Conservation (phyloP, 129 eudicot species). For the Smallanthus sonchifolius region DNA sequence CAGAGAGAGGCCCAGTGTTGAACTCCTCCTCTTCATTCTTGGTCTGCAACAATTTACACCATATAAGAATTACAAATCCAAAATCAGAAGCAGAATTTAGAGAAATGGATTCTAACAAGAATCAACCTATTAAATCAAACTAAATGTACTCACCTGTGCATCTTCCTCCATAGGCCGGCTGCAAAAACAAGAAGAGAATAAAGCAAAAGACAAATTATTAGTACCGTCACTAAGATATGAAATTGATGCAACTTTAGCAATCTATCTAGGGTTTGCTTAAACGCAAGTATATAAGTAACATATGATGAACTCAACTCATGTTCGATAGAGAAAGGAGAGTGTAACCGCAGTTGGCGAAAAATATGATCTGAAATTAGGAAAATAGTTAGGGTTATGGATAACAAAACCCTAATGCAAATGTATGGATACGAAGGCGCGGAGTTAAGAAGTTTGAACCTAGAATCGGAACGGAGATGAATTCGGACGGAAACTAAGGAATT, state of each 20-base stretch:
- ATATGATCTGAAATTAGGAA: conserved; percentile 13
- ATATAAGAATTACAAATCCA: not conserved
- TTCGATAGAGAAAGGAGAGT: not conserved
- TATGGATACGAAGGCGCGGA: not conserved
- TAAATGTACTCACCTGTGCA: conserved; percentile 59
- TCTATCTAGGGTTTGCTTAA: conserved; percentile 27
- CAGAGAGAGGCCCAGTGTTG: conserved; percentile 91
- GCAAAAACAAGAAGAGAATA: conserved; percentile 14
- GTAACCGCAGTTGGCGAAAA: not conserved
- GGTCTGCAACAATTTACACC: conserved; percentile 25
- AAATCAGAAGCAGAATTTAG: not conserved
- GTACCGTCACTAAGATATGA: not conserved
- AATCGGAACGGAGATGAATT: not conserved
- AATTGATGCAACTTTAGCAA: not conserved
- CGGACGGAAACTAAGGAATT: not conserved
- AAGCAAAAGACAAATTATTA: not conserved
- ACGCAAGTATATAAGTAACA: not conserved
- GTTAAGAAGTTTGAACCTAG: not conserved
- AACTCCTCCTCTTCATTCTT: conserved; percentile 97
- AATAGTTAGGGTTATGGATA: conserved; percentile 22
- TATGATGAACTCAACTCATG: conserved; percentile 24
- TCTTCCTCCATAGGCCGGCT: conserved; percentile 96
- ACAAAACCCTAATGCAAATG: conserved; percentile 3
- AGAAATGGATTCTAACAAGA: not conserved
- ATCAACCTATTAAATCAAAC: conserved; percentile 3